Percentiles rank a stretch among this genome's conserved stretches.
phyloP scores from a whole-genome alignment of 768 basidiomycete genomes.

The Tricholoma sp. region DNA sequence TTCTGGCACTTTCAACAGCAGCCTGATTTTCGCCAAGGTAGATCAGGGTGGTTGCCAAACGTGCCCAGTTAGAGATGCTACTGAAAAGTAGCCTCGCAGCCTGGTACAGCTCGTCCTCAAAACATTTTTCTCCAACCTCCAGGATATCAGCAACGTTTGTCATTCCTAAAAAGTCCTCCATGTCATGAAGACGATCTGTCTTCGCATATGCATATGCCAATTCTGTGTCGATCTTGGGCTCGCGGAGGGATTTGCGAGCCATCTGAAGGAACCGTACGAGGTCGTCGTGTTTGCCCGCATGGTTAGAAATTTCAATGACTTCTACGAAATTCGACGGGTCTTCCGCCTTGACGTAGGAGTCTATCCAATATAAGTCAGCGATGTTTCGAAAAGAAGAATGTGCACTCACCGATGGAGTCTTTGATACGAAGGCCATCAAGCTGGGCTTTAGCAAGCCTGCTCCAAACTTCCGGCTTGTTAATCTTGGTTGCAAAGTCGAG shows the following conservation, averaged over 20 bases:
- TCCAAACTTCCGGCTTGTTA: conserved; percentile 96
- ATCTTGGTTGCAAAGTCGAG: conserved; percentile 95
- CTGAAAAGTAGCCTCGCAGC: conserved; percentile 94
- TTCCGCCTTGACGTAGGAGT: conserved; percentile 97
- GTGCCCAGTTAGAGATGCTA: conserved; percentile 98
- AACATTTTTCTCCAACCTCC: conserved; percentile 98
- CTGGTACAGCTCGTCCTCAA: conserved; percentile 96
- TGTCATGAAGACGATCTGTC: conserved; percentile 95
- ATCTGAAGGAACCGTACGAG: conserved; percentile 97
- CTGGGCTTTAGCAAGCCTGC: conserved; percentile 96
- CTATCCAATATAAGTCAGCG: conserved; percentile 28
- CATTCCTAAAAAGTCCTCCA: conserved; percentile 99
- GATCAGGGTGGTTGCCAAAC: conserved; percentile 95
- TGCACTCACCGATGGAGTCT: conserved; percentile 80
- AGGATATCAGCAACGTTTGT: conserved; percentile 98
- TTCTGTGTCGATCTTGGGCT: conserved; percentile 98
- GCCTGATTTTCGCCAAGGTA: conserved; percentile 98
- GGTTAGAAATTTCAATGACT: conserved; percentile 93
- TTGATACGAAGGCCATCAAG: conserved; percentile 97
- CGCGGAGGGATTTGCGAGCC: conserved; percentile 94
- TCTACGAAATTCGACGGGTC: conserved; percentile 92
- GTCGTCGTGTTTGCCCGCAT: conserved; percentile 88
- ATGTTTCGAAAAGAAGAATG: conserved; percentile 1
- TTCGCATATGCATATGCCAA: conserved; percentile 98
- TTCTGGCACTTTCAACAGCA: conserved; percentile 98